phyloP scores from a whole-genome alignment of 2,329 filamentous ascomycete species.

The Colletotrichum euphorbiae region DNA sequence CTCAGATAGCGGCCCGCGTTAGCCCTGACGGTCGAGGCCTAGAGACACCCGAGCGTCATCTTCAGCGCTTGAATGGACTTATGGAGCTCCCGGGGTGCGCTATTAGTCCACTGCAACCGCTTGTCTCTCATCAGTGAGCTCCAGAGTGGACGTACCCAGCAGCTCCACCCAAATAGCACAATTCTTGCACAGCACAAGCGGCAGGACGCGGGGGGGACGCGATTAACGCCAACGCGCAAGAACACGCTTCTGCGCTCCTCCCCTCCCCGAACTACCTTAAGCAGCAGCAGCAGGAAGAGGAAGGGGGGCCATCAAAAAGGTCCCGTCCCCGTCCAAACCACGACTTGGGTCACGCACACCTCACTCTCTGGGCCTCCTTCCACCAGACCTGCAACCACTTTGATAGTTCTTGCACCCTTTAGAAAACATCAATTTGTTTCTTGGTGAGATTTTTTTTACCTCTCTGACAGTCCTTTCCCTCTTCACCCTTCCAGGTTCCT shows the following conservation, averaged over 20 bases:
- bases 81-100: neutral
- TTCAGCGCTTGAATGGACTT: neutral
- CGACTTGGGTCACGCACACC: neutral
- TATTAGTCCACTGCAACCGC: neutral
- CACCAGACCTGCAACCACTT: slow-evolving; percentile 43
- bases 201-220: slow-evolving; percentile 16
- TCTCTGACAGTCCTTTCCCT: slow-evolving; percentile 2
- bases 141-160: neutral
- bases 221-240: slow-evolving; percentile 40
- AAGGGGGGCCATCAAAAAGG: slow-evolving; percentile 45
- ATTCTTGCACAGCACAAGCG: slow-evolving; percentile 17
- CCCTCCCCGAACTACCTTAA: neutral
- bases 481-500: slow-evolving; percentile 1
- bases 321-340: slow-evolving; percentile 42
- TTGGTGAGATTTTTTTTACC: neutral
- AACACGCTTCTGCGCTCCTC: slow-evolving; percentile 30
- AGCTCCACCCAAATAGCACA: slow-evolving; percentile 6
- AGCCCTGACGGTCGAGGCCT: slow-evolving; percentile 13
- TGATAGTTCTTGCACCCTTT: slow-evolving; percentile 26
- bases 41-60: slow-evolving; percentile 7
- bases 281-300: too few species aligned
- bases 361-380: slow-evolving; percentile 42
- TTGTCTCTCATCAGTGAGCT: neutral
- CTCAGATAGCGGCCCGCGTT: slow-evolving; percentile 25
- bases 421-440: neutral